Conservation (phyloP, 179 eudicot species). For the Carnegiea gigantea region DNA sequence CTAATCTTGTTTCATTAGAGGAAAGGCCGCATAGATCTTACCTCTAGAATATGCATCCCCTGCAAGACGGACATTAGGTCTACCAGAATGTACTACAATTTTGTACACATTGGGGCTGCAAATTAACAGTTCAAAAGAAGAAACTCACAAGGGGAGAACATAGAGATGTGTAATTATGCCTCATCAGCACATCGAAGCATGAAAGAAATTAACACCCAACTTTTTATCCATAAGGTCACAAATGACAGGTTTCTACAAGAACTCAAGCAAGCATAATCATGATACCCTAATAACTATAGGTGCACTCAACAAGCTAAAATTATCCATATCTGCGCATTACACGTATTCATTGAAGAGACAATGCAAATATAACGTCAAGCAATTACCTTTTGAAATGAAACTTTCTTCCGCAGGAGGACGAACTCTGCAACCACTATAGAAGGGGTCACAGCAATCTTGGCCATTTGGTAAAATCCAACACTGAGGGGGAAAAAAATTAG, state of each 20-base stretch:
- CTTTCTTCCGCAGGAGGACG: slow-evolving; percentile 56
- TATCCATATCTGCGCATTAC: neutral
- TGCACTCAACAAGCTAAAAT: neutral
- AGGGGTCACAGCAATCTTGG: slow-evolving; percentile 93
- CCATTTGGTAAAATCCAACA: slow-evolving; percentile 99
- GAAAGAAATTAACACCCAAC: neutral
- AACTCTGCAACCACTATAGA: slow-evolving; percentile 88
- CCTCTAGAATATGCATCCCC: neutral
- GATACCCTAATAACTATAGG: neutral
- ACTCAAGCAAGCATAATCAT: neutral
- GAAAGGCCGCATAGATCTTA: neutral
- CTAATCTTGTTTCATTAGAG: neutral
- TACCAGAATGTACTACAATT: neutral
- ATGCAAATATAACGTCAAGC: neutral
- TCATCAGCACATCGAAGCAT: neutral
- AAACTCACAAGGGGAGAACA: neutral
- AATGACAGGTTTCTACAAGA: neutral
- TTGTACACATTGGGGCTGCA: neutral
- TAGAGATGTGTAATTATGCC: neutral
- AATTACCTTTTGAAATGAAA: slow-evolving; percentile 70
- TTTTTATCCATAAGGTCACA: neutral
- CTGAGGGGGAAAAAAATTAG: slow-evolving; percentile 32
- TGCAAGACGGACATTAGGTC: too few species aligned
- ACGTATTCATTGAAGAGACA: slow-evolving; percentile 6
- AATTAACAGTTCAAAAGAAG: neutral